Percentiles rank a stretch among this genome's conserved stretches.
These are phyloP conservation scores for Diospyros kaki DNA, from an alignment of 148 eudicot species.

Conservation along the genomic window DNA sequence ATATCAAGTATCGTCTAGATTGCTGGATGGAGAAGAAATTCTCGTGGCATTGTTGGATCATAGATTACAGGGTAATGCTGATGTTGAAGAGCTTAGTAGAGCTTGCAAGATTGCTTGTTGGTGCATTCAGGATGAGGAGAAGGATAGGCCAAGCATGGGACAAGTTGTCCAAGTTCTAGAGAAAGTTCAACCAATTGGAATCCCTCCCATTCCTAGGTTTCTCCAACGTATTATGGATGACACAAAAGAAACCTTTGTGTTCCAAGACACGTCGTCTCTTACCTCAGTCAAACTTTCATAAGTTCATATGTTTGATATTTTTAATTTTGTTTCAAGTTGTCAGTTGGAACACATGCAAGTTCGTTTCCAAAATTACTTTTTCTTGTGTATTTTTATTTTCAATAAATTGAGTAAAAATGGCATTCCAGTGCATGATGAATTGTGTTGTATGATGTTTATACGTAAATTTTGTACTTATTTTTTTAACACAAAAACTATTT, in stretches of 20 bases:
- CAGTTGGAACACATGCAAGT: too few species aligned
- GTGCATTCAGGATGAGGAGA: conserved; percentile 48
- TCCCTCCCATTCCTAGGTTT: conserved; percentile 40
- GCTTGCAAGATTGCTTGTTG: conserved; percentile 41
- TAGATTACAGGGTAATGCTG: conserved; percentile 29
- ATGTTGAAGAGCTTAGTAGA: conserved; percentile 26
- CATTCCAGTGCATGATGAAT: too few species aligned
- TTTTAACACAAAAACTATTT: too few species aligned
- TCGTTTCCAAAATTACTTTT: too few species aligned
- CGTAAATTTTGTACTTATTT: too few species aligned
- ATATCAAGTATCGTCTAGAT: conserved; percentile 26
- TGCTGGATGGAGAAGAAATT: conserved; percentile 22
- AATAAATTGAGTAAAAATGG: too few species aligned
- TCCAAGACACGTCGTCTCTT: too few species aligned
- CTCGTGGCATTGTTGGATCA: conserved; percentile 27
- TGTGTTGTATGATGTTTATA: too few species aligned
- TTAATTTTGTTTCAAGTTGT: too few species aligned
- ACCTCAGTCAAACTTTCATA: too few species aligned
- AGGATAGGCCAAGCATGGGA: conserved; percentile 38
- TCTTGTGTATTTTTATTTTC: too few species aligned
- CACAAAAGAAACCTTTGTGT: background rate
- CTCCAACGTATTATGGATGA: conserved; percentile 23
- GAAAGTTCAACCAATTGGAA: conserved; percentile 35
- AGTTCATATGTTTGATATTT: too few species aligned
- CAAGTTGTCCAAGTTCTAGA: conserved; percentile 42